These are phyloP conservation scores for Ascochyta rabiei DNA, from an alignment of 2,329 filamentous ascomycete genomes.

Conservation along the genomic window DNA sequence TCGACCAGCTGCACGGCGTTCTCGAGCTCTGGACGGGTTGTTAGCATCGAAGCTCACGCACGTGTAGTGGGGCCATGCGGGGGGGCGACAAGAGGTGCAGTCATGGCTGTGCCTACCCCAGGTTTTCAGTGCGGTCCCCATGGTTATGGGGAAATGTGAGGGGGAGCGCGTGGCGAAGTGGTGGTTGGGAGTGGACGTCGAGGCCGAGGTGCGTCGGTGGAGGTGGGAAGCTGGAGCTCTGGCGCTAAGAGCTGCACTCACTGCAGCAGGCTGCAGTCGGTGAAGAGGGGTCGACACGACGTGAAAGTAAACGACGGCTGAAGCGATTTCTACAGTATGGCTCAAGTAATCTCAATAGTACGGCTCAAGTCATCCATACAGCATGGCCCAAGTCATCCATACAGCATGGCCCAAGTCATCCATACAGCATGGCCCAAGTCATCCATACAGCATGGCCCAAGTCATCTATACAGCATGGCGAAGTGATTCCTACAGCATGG, in stretches of 20 bases:
- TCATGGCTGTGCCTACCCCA: constrained; percentile 38
- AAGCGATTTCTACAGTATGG: no score
- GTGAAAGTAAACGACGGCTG: no score
- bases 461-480: no score
- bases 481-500: no score
- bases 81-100: background rate
- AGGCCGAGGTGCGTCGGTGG: constrained; percentile 21
- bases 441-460: no score
- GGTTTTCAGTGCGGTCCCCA: constrained; percentile 46
- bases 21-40: constrained; percentile 73
- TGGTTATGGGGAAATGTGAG: constrained; percentile 23
- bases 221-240: constrained; percentile 33
- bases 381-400: no score
- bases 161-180: constrained; percentile 7
- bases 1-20: constrained; percentile 84
- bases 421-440: no score
- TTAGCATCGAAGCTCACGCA: constrained; percentile 17
- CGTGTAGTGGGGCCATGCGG: constrained; percentile 13
- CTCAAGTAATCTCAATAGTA: no score
- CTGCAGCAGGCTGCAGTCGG: constrained; percentile 3
- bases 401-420: no score
- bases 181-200: constrained; percentile 14
- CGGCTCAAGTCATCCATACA: no score
- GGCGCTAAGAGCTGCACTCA: constrained; percentile 3
- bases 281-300: no score